A percentile compares a stretch with the other conserved stretches of the same genome.
These are phyloP conservation scores for Aegilops tauschii DNA, from an alignment of 176 grass and related monocot genomes.

Conservation along the genomic window DNA sequence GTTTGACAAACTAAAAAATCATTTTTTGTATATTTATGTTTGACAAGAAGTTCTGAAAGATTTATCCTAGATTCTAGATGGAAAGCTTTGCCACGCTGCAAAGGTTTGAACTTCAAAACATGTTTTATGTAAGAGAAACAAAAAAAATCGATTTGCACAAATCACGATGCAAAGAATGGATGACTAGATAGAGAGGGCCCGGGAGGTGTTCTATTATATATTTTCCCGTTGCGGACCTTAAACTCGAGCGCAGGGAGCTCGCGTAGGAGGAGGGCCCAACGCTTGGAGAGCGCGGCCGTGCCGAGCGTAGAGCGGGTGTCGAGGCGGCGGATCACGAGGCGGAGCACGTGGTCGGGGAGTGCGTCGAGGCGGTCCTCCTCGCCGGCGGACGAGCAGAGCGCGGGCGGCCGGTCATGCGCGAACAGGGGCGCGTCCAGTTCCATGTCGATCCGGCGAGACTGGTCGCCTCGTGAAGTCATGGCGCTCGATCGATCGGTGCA, in stretches of 20 bases:
- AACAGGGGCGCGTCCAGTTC: neutral
- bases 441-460: neutral
- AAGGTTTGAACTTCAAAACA: no score
- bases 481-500: neutral
- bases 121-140: no score
- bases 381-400: neutral
- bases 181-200: no score
- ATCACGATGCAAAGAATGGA: no score
- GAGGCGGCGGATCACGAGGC: neutral
- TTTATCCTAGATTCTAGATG: no score
- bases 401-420: neutral
- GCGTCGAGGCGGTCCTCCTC: neutral
- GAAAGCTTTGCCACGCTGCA: no score
- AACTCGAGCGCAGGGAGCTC: neutral
- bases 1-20: no score
- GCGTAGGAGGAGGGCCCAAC: constrained; percentile 4
- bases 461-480: neutral
- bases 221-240: neutral
- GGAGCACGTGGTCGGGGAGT: constrained; percentile 4
- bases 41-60: no score
- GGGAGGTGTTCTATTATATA: no score
- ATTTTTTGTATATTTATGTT: no score
- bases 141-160: no score
- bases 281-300: constrained; percentile 15
- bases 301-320: constrained; percentile 12